Conservation (phyloP, 1,284 basidiomycete genomes). For the Moniliella sp. region DNA sequence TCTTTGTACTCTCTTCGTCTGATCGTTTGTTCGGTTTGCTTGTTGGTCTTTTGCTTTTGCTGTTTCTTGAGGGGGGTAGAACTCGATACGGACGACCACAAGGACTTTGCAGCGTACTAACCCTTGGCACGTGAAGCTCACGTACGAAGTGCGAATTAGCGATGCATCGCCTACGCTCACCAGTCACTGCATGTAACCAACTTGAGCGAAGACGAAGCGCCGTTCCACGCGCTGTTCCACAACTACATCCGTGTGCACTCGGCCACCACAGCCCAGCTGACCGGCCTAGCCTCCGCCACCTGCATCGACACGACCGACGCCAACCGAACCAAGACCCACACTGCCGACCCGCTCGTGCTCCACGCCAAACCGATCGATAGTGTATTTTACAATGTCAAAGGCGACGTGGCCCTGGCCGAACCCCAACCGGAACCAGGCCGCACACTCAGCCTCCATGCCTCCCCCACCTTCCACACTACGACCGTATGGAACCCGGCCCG, state of each 20-base stretch:
- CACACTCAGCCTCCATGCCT: constrained; percentile 9
- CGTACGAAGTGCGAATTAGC: too few relatives aligned
- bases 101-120: too few relatives aligned
- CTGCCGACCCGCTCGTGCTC: constrained; percentile 5
- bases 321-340: constrained; percentile 5
- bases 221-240: constrained; percentile 36
- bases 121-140: too few relatives aligned
- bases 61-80: too few relatives aligned
- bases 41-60: too few relatives aligned
- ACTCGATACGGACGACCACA: too few relatives aligned
- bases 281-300: constrained; percentile 9
- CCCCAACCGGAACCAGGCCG: constrained; percentile 2
- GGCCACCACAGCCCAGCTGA: constrained; percentile 8
- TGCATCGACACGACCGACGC: constrained; percentile 16
- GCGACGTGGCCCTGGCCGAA: constrained; percentile 1
- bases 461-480: constrained; percentile 10
- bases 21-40: too few relatives aligned
- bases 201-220: too few relatives aligned
- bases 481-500: constrained; percentile 35
- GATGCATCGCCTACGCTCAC: too few relatives aligned
- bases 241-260: constrained; percentile 26
- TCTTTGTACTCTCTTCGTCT: too few relatives aligned
- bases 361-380: constrained; percentile 10
- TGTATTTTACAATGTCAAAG: constrained; percentile 4
- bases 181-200: too few relatives aligned